Evolutionary conservation across 2,329 filamentous ascomycete species (phyloP).

Genomic region (Trichoderma cornu-damae): DNA sequence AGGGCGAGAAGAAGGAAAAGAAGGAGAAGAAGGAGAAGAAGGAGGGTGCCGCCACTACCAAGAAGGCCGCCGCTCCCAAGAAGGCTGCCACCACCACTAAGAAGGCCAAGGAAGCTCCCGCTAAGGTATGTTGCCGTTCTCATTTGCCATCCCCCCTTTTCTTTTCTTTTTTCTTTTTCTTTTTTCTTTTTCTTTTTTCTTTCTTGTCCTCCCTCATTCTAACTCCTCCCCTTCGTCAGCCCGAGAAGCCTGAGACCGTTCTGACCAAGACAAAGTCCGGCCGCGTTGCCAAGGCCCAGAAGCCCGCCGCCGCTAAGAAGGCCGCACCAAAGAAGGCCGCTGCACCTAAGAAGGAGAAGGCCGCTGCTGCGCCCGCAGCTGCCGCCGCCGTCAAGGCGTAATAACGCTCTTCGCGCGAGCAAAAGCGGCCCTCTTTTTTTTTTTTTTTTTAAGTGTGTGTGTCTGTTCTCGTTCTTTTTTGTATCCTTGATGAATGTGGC

Average conservation of each 20-base stretch:
- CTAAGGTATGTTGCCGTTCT: slow-evolving; percentile 22
- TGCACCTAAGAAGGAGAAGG: slow-evolving; percentile 42
- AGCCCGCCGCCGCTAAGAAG: slow-evolving; percentile 45
- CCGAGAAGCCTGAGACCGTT: slow-evolving; percentile 61
- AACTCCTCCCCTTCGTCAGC: slow-evolving; percentile 23
- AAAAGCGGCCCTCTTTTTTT: too few relatives aligned
- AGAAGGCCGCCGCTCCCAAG: slow-evolving; percentile 39
- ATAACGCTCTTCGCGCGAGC: slow-evolving; percentile 9
- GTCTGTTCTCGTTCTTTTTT: too few relatives aligned
- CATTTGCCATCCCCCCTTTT: slow-evolving; percentile 30
- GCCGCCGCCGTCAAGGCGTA: slow-evolving; percentile 36
- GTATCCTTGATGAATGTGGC: slow-evolving; percentile 36
- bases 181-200: background rate
- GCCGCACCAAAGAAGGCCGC: slow-evolving; percentile 42
- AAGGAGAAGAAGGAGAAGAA: slow-evolving; percentile 45
- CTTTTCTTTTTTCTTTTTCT: slow-evolving; percentile 16
- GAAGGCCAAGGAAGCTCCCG: slow-evolving; percentile 34
- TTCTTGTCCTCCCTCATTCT: background rate
- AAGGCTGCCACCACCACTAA: slow-evolving; percentile 27
- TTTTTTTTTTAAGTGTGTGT: slow-evolving; percentile 14
- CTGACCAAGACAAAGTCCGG: slow-evolving; percentile 82
- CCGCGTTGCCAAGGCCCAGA: slow-evolving; percentile 67
- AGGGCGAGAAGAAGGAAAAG: slow-evolving; percentile 26
- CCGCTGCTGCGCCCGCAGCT: slow-evolving; percentile 29
- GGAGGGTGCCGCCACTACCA: slow-evolving; percentile 42